Evolutionary conservation across 495 filamentous ascomycete genomes (phyloP), one percentile per base, ranked within the genome.

Genomic region (Daldinia concentrica): DNA sequence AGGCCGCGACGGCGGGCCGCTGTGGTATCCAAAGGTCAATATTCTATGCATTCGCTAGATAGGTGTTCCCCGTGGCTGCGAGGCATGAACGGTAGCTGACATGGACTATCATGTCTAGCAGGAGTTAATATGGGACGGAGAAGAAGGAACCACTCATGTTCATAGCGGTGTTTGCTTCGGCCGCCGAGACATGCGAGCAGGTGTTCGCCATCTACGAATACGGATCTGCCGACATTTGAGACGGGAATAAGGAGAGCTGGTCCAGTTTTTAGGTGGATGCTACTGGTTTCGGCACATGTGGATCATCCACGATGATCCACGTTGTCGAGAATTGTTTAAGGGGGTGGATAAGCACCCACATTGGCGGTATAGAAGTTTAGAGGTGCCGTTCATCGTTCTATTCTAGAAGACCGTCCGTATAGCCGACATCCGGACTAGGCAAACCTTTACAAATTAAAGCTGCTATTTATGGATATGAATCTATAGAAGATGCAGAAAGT

Each of bases 1-100:
- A 22, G 43, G 43, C 9, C 41, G 57, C 51, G 29, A 68, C 52
- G 48, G 27, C 58, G 52, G 52, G 58, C 58, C 50, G 59, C 30
- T 24, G 43, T 22, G 37, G 58, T 17, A 30, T 54, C 26, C n/a
- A 17, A 30, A 30, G 26, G 26, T 7, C 29, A 30, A 54, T 54
- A 54, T 14, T 24, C 3, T 24, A 48, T 24, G 43, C 43, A 48
- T 8, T 11, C 4, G 8, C 43, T 11, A 15, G 29, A 54, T 3
- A 17, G 12, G 9, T 4, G 27, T 26, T 22, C 27, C 12, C 12
- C 34, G 3, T 36, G 1, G 12, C 34, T 29, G 6, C 51, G 22
- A 54, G 29, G 14, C 24, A 12, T 51, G 8, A 9, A 30, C 15
- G 51, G 2, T 54, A 17, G 26, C 19, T 7, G 51, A 11, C 6